Evolutionary conservation across 164 flowering plant species (phyloP), one percentile per base, ranked within the genome.

Genomic region (Akebia trifoliata): DNA sequence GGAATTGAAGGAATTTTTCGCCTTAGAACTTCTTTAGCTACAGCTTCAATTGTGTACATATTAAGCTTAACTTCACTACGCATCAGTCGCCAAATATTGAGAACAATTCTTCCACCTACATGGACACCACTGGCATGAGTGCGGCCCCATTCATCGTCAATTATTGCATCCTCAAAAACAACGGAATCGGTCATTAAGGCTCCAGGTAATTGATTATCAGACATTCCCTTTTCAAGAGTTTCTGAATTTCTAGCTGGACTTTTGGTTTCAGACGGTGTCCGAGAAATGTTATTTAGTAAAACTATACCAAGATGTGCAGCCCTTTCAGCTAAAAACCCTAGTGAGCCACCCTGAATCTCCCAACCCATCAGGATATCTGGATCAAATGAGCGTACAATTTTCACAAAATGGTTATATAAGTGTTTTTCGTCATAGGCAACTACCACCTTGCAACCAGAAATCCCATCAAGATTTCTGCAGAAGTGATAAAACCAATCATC

Each of bases 71-170:
- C 69, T 72, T 93, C 99, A 62, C 77, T 64, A 38, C 87, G 92
- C 87, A 90, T 80, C 62, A 93, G 66, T 56, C 99, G 66, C 97
- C 99, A 93, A 57, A 90, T 56, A 71, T 93, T 93, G 38, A 90
- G 92, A 48, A 93, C 90, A 73, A 87, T 72, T 73, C 99, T 80
- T 54, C 99, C 99, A 72, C 82, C 81, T 61, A 90, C 95, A 73
- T 87, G 95, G 50, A 94, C 74, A 50, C 99, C 99, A 70, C 99
- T 90, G 0, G 89, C 97, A 80, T 94, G 99, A 32, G 97, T 94
- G 48, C 99, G 76, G 11, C 99, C 99, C 99, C 99, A 94, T 66
- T 94, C 97, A 77, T 94, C 99, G 49, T 75, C 91, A 71, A 90
- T 83, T 63, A 86, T 61, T 48, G 77, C 70, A 64, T 77, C 75